Conservation (phyloP, 2,329 filamentous ascomycete genomes). For the Ceratocystis papillata region DNA sequence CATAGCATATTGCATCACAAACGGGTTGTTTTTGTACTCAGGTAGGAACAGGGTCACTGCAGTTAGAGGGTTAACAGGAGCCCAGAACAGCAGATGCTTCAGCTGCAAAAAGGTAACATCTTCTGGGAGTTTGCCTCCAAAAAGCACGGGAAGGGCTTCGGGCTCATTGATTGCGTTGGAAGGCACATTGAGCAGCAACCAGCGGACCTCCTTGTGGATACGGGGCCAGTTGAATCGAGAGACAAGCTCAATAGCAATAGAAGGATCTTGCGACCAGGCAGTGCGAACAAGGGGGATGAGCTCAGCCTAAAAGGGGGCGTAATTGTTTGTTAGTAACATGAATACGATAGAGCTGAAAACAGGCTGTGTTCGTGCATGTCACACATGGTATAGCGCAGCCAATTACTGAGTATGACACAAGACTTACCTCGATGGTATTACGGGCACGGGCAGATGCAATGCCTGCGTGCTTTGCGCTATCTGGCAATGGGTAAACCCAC, state of each 20-base stretch:
- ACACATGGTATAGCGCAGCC: neutral
- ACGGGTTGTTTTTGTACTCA: slow-evolving; percentile 80
- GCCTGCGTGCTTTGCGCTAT: slow-evolving; percentile 33
- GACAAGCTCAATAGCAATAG: slow-evolving; percentile 75
- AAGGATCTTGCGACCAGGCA: slow-evolving; percentile 78
- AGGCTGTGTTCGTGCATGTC: neutral
- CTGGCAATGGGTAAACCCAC: slow-evolving; percentile 73
- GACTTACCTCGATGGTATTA: slow-evolving; percentile 29
- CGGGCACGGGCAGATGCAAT: slow-evolving; percentile 21
- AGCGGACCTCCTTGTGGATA: slow-evolving; percentile 65
- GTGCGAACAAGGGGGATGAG: slow-evolving; percentile 58
- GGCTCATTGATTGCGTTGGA: slow-evolving; percentile 72
- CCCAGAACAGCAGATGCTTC: slow-evolving; percentile 91
- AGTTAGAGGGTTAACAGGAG: slow-evolving; percentile 81
- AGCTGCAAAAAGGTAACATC: slow-evolving; percentile 70
- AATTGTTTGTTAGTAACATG: neutral
- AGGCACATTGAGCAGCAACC: slow-evolving; percentile 69
- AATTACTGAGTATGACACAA: neutral
- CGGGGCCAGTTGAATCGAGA: slow-evolving; percentile 67
- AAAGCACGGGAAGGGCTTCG: slow-evolving; percentile 69
- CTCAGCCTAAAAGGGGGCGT: slow-evolving; percentile 35
- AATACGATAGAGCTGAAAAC: neutral
- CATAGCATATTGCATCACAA: slow-evolving; percentile 94
- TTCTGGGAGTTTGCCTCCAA: slow-evolving; percentile 62
- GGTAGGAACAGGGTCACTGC: slow-evolving; percentile 90